phyloP scores from a whole-genome alignment of 2,329 filamentous ascomycete genomes.

The Simplicillium aogashimaense region DNA sequence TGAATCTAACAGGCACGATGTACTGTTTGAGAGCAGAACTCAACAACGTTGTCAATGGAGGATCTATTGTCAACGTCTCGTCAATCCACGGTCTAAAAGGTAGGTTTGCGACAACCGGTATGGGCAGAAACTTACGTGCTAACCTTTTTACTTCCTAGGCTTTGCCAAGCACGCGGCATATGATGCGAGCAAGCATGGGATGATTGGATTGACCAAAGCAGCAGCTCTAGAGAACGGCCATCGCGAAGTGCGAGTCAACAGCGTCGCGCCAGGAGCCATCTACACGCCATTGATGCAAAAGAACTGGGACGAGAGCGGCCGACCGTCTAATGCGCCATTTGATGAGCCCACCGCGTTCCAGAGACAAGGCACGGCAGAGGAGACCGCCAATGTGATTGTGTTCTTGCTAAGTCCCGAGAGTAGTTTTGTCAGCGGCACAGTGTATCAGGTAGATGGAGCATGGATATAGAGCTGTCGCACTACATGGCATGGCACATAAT shows the following conservation, averaged over 20 bases:
- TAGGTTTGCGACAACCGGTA: slow-evolving; percentile 3
- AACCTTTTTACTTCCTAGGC: slow-evolving; percentile 8
- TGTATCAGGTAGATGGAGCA: slow-evolving; percentile 34
- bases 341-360: slow-evolving; percentile 30
- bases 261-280: slow-evolving; percentile 35
- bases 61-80: slow-evolving; percentile 48
- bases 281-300: slow-evolving; percentile 37
- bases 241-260: slow-evolving; percentile 32
- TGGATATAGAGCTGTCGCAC: slow-evolving; percentile 18
- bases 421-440: slow-evolving; percentile 33
- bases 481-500: not conserved
- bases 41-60: slow-evolving; percentile 33
- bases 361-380: slow-evolving; percentile 35
- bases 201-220: slow-evolving; percentile 20
- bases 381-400: slow-evolving; percentile 33
- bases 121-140: not conserved
- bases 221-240: slow-evolving; percentile 24
- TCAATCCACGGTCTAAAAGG: slow-evolving; percentile 36
- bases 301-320: slow-evolving; percentile 22
- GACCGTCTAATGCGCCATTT: slow-evolving; percentile 25
- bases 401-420: slow-evolving; percentile 37
- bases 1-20: slow-evolving; percentile 39
- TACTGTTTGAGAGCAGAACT: slow-evolving; percentile 35
- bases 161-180: slow-evolving; percentile 21
- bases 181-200: slow-evolving; percentile 23